These are phyloP conservation scores for Theileria luwenshuni DNA, from an alignment of 169 alveolate genomes.

Conservation along the genomic window DNA sequence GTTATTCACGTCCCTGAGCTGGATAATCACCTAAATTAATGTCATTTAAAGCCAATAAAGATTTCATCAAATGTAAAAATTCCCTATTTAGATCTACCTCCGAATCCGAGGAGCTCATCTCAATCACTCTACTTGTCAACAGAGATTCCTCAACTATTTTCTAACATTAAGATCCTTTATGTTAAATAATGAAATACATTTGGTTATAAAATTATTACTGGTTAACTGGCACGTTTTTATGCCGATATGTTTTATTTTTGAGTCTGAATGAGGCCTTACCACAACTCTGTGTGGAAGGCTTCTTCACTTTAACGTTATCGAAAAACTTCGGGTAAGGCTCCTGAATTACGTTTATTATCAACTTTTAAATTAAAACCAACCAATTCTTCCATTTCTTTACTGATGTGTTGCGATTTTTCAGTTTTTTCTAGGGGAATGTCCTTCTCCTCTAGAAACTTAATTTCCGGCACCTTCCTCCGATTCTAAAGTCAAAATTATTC, in stretches of 20 bases:
- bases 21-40: conserved; percentile 54
- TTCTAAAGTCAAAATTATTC: conserved; percentile 16
- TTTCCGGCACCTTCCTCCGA: conserved; percentile 36
- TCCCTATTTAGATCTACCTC: conserved; percentile 18
- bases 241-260: conserved; percentile 51
- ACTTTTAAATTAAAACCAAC: conserved; percentile 30
- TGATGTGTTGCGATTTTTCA: conserved; percentile 44
- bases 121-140: background rate
- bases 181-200: background rate
- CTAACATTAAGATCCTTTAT: background rate
- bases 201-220: conserved; percentile 11
- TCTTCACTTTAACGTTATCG: conserved; percentile 42
- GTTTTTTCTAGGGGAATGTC: conserved; percentile 1
- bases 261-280: conserved; percentile 69
- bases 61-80: background rate
- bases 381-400: conserved; percentile 50
- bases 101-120: conserved; percentile 23
- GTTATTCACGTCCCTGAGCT: conserved; percentile 62
- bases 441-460: conserved; percentile 24
- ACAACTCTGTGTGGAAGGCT: conserved; percentile 69
- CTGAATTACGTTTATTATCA: background rate
- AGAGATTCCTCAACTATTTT: background rate
- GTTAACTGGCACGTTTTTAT: conserved; percentile 51
- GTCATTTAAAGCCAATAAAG: background rate
- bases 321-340: conserved; percentile 53